Conservation (phyloP, 139 green algal species). For the Deuterostichococcus epilithicus region DNA sequence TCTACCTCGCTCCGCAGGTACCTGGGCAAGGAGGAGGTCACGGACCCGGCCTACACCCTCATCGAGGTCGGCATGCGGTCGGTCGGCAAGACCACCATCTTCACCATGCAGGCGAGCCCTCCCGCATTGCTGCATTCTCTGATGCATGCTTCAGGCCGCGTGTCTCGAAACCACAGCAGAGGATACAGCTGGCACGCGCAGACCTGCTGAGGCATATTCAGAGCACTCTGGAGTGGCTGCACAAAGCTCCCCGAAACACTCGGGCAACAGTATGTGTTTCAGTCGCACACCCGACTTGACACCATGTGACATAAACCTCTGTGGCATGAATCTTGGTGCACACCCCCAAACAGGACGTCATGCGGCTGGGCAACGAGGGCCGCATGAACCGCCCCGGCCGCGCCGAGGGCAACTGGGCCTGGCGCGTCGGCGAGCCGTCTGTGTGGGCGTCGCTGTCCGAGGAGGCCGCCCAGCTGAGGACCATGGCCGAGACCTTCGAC, state of each 20-base stretch:
- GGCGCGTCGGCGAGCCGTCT: conserved; percentile 58
- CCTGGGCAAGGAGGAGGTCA: neutral
- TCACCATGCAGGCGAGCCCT: conserved; percentile 74
- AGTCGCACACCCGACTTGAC: too few relatives aligned
- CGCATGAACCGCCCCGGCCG: conserved; percentile 93
- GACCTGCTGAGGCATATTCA: too few relatives aligned
- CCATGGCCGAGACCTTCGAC: neutral
- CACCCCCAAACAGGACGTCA: conserved; percentile 77
- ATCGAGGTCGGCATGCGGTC: conserved; percentile 67
- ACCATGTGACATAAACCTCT: too few relatives aligned
- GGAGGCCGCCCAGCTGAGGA: conserved; percentile 40
- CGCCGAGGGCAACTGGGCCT: conserved; percentile 85
- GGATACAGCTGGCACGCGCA: too few relatives aligned
- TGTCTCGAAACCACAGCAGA: too few relatives aligned
- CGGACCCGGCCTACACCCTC: conserved; percentile 79
- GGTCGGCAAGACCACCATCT: conserved; percentile 66
- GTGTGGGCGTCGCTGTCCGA: conserved; percentile 50
- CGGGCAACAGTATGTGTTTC: too few relatives aligned
- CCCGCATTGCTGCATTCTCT: too few relatives aligned
- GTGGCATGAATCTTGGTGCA: neutral
- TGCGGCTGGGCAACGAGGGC: conserved; percentile 86
- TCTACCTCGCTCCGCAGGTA: neutral
- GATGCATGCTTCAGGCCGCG: too few relatives aligned
- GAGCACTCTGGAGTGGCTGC: too few relatives aligned
- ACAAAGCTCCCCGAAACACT: too few relatives aligned